These are phyloP conservation scores for Penicillium sp. DNA, from an alignment of 2,329 filamentous ascomycete species.

Conservation along the genomic window DNA sequence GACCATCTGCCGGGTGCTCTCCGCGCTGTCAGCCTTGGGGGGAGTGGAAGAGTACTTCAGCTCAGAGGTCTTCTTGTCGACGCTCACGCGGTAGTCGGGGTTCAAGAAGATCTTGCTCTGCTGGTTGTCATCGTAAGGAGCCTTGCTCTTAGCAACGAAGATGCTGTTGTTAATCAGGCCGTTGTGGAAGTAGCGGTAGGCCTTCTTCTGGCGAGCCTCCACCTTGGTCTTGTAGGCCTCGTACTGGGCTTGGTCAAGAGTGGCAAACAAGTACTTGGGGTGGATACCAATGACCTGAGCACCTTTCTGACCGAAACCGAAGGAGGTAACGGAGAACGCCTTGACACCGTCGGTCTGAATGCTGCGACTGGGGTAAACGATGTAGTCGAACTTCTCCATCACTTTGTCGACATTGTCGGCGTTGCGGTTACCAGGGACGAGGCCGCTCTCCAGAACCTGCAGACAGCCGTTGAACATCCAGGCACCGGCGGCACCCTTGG, in stretches of 20 bases:
- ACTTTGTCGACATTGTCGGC: conserved; percentile 94
- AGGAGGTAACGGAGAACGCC: conserved; percentile 97
- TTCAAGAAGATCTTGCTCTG: conserved; percentile 88
- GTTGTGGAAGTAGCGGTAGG: conserved; percentile 98
- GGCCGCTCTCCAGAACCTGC: conserved; percentile 88
- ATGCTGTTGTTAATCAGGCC: conserved; percentile 96
- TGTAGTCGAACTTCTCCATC: conserved; percentile 97
- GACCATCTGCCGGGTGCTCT: conserved; percentile 71
- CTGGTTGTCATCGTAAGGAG: conserved; percentile 86
- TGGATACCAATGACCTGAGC: conserved; percentile 96
- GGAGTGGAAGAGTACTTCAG: conserved; percentile 71
- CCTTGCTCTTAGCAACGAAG: conserved; percentile 90
- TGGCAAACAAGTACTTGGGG: conserved; percentile 90
- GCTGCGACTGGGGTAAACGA: conserved; percentile 90
- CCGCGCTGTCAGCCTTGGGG: conserved; percentile 59
- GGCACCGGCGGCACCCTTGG: conserved; percentile 97
- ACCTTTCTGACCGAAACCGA: conserved; percentile 99
- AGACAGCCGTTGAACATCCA: conserved; percentile 99
- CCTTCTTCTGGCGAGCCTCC: conserved; percentile 92
- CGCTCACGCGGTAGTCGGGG: conserved; percentile 79
- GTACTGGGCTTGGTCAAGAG: conserved; percentile 85
- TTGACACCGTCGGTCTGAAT: conserved; percentile 98
- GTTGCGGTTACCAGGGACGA: conserved; percentile 96
- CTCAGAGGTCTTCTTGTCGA: conserved; percentile 82
- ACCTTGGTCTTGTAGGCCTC: conserved; percentile 82